Base-by-base conservation (phyloP, 2,329 filamentous ascomycete species). In the Hansfordia pulvinata region DNA sequence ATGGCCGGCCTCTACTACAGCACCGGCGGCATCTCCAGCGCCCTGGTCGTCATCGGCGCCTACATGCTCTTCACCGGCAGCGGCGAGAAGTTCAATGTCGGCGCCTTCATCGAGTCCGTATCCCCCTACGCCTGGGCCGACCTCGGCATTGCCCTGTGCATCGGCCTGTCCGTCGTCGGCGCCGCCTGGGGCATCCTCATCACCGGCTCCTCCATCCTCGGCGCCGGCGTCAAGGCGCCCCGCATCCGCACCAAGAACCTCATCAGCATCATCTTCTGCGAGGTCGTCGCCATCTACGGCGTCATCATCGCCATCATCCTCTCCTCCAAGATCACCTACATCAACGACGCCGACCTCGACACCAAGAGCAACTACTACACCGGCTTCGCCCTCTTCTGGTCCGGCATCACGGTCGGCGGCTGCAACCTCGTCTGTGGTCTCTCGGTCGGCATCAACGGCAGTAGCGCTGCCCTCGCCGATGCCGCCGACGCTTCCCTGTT, bases 251-350 rank as follows among this genome's bases (percentile, higher is more conserved):
- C 90, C 37, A 98, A 98, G 76, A 98, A 98, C 66, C 60, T 98
- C 49, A 96, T 98, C 53, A 96, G 88, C 46, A 98, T 98, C 57
- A 96, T 98, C 60, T 98, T 98, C 62, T 98, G 90, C 64, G 90
- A 98, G 62, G 90, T 98, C 49, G 90, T 98, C 47, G 90, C 90
- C 56, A 98, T 98, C 56, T 98, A 98, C 68, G 92, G 92, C 45
- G 88, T 98, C 58, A 98, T 98, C 60, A 98, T 98, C 85, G 80
- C 86, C 44, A 98, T 98, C 52, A 81, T 98, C 46, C 96, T 96
- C 63, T 92, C 86, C 23, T 70, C 86, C 35, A 93, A 94, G 57
- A 60, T 98, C 42, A 68, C 70, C 42, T 53, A 66, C 30, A 68
- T 90, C 17, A 49, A 62, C 22, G 66, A 67, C 30, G 69, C 76